A percentile compares a stretch with the other conserved stretches of the same genome.
Conservation (phyloP, 2,329 filamentous ascomycete genomes). For the Gaeumannomyces sp. region DNA sequence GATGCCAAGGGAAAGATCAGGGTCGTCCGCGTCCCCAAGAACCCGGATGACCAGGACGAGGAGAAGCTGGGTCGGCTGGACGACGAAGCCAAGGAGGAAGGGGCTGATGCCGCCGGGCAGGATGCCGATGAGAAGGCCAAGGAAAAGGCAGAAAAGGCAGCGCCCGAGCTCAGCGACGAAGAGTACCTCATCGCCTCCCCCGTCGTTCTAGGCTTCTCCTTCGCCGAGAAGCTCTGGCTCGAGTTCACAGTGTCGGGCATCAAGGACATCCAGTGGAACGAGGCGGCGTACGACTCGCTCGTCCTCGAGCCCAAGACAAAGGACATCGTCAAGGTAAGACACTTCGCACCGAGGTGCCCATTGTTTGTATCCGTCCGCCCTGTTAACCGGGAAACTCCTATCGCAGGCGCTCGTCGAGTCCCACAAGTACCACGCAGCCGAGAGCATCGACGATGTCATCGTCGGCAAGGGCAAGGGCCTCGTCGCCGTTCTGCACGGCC, state of each 20-base stretch:
- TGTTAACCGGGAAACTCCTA: background rate
- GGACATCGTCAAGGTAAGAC: constrained; percentile 55
- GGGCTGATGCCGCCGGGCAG: constrained; percentile 10
- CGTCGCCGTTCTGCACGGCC: constrained; percentile 69
- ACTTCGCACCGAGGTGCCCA: constrained; percentile 8
- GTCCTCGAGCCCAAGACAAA: constrained; percentile 61
- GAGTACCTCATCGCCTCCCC: constrained; percentile 80
- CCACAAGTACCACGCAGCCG: constrained; percentile 74
- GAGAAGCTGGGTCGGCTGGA: constrained; percentile 52
- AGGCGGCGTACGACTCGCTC: constrained; percentile 73
- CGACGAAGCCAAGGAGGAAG: constrained; percentile 22
- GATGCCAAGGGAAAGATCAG: constrained; percentile 33
- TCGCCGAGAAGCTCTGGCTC: constrained; percentile 84
- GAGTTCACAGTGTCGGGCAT: constrained; percentile 78
- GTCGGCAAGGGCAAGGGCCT: constrained; percentile 83
- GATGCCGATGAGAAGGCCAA: constrained; percentile 14
- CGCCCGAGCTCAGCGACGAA: constrained; percentile 66
- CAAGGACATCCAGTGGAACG: constrained; percentile 78
- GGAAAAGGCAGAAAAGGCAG: constrained; percentile 22
- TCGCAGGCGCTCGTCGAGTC: constrained; percentile 66
- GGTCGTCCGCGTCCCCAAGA: constrained; percentile 27
- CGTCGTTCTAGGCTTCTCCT: constrained; percentile 79
- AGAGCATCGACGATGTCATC: constrained; percentile 78
- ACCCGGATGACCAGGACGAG: constrained; percentile 16
- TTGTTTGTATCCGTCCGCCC: background rate